phyloP scores from a whole-genome alignment of 73 alveolate species.

The Uronychia binucleata region DNA sequence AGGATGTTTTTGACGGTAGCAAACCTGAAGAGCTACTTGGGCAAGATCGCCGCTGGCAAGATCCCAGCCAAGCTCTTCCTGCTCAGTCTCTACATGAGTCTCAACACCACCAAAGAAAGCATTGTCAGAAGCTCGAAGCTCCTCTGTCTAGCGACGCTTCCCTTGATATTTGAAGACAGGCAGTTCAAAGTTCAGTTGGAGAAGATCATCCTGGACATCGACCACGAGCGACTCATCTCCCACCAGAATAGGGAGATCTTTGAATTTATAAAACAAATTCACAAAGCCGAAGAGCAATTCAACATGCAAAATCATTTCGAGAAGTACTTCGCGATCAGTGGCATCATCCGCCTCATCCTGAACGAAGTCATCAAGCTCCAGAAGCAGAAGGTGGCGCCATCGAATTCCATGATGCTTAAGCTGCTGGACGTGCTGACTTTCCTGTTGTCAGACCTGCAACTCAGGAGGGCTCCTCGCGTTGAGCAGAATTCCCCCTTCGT shows the following conservation, averaged over 20 bases:
- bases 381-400: background rate
- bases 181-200: constrained; percentile 37
- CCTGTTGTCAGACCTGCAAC: constrained; percentile 26
- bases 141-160: constrained; percentile 23
- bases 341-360: constrained; percentile 25
- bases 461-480: constrained; percentile 39
- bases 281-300: constrained; percentile 32
- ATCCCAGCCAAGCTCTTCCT: background rate
- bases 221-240: background rate
- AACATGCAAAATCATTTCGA: constrained; percentile 39
- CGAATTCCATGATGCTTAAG: constrained; percentile 29
- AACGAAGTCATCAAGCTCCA: constrained; percentile 49
- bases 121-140: constrained; percentile 12
- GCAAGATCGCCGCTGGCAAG: background rate
- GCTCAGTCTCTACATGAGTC: background rate
- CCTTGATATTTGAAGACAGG: constrained; percentile 52
- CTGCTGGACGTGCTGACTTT: constrained; percentile 40
- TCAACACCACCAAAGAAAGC: constrained; percentile 5
- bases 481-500: constrained; percentile 17
- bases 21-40: too few species aligned
- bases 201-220: background rate
- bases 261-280: constrained; percentile 16
- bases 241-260: constrained; percentile 28
- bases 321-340: constrained; percentile 45
- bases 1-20: too few species aligned